phyloP scores from a whole-genome alignment of 1,284 basidiomycete species.

The Cutaneotrichosporon sp. region DNA sequence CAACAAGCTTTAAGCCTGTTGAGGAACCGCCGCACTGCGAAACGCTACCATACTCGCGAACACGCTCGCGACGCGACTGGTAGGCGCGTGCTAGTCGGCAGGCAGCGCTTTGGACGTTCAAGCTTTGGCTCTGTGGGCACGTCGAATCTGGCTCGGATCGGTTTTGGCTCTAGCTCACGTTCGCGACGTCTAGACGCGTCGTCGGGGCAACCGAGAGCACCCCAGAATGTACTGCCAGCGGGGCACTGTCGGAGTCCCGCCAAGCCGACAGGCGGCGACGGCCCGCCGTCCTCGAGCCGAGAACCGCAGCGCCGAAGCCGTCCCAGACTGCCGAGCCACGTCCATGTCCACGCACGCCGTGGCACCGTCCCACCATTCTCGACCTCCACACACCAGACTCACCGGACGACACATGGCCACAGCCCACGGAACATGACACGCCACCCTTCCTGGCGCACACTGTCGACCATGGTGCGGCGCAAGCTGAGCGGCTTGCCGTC shows the following conservation, averaged over 20 bases:
- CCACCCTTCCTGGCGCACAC: conserved; percentile 66
- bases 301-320: background rate
- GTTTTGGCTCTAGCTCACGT: background rate
- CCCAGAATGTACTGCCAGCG: background rate
- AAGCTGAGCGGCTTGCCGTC: conserved; percentile 51
- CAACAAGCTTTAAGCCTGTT: background rate
- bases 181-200: background rate
- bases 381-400: conserved; percentile 41
- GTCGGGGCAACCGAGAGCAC: background rate
- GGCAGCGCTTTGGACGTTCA: background rate
- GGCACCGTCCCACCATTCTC: background rate
- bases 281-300: background rate
- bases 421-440: conserved; percentile 73
- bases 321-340: background rate
- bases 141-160: background rate
- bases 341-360: background rate
- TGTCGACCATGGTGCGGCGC: conserved; percentile 53
- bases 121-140: background rate
- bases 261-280: background rate
- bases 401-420: conserved; percentile 75
- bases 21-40: background rate
- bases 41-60: background rate
- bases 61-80: background rate
- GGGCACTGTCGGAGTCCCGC: background rate
- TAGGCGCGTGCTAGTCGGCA: background rate